Percentiles rank a stretch among this genome's conserved stretches.
Evolutionary conservation across 176 grass and related monocot genomes (phyloP).

Genomic region (Raddia guianensis): DNA sequence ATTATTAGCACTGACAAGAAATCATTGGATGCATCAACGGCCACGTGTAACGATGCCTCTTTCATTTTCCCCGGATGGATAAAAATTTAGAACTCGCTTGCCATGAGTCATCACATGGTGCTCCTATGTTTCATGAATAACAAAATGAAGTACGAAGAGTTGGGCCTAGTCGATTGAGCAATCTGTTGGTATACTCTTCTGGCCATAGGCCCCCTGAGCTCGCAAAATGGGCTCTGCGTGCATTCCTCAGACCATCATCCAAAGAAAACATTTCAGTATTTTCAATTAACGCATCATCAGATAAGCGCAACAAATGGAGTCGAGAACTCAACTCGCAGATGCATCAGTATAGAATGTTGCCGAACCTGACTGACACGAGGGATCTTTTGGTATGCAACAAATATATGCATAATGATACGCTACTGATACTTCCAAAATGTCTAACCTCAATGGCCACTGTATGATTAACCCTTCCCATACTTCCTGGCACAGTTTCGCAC

Average conservation of each 20-base stretch:
- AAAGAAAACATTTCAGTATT: not conserved
- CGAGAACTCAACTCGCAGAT: not conserved
- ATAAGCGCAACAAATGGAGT: not conserved
- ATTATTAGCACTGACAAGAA: not conserved
- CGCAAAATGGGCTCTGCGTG: not conserved
- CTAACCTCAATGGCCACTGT: not conserved
- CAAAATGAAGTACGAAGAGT: not conserved
- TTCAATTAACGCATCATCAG: not conserved
- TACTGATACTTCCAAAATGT: not conserved
- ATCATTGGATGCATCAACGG: slow-evolving; percentile 32
- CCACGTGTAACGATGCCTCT: not conserved
- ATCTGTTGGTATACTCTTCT: not conserved
- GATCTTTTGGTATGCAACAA: slow-evolving; percentile 19
- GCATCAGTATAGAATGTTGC: not conserved
- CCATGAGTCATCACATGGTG: not conserved
- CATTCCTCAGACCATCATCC: not conserved
- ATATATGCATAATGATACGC: slow-evolving; percentile 39
- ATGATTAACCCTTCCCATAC: not conserved
- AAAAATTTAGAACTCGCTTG: not conserved
- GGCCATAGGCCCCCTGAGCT: not conserved
- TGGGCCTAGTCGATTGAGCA: not conserved
- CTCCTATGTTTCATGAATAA: not conserved
- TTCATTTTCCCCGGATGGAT: not conserved
- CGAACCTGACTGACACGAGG: slow-evolving; percentile 12
- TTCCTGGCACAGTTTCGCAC: not conserved